Percentiles rank a stretch among this genome's conserved stretches.
These are phyloP conservation scores for Arthrobotrys conoides DNA, from an alignment of 2,329 filamentous ascomycete species.

Conservation along the genomic window DNA sequence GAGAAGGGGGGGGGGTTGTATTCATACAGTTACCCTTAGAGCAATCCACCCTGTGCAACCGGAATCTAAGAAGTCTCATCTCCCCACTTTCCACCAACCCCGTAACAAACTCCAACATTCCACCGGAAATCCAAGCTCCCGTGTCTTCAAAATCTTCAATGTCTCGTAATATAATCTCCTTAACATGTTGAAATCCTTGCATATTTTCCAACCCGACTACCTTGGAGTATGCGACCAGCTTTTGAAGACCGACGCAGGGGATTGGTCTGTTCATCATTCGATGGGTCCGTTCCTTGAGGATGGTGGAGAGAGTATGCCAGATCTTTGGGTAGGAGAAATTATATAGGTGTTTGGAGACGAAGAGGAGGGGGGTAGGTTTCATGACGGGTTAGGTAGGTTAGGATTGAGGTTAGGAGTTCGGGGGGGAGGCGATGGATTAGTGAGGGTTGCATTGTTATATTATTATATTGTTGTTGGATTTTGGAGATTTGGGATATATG, in stretches of 20 bases:
- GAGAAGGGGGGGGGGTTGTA: too few relatives aligned
- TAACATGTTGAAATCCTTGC: neutral
- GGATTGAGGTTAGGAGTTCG: conserved; percentile 4
- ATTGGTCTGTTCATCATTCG: too few relatives aligned
- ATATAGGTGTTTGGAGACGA: neutral
- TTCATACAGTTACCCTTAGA: neutral
- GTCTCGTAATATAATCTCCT: neutral
- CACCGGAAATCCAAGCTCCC: neutral
- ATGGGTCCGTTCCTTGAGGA: neutral
- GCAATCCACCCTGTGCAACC: neutral
- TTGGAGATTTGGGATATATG: neutral
- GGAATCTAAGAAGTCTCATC: neutral
- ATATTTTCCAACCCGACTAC: neutral
- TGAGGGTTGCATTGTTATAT: too few relatives aligned
- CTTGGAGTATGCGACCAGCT: neutral
- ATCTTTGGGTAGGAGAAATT: neutral
- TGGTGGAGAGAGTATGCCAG: neutral
- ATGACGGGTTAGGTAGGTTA: neutral
- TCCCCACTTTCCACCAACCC: neutral
- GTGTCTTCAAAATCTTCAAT: neutral
- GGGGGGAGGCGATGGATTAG: neutral
- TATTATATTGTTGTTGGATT: too few relatives aligned
- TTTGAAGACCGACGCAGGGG: neutral
- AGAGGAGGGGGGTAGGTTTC: neutral
- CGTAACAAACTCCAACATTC: neutral